These are phyloP conservation scores for Fusarium xyrophilum DNA, from an alignment of 2,329 filamentous ascomycete genomes.

Conservation along the genomic window DNA sequence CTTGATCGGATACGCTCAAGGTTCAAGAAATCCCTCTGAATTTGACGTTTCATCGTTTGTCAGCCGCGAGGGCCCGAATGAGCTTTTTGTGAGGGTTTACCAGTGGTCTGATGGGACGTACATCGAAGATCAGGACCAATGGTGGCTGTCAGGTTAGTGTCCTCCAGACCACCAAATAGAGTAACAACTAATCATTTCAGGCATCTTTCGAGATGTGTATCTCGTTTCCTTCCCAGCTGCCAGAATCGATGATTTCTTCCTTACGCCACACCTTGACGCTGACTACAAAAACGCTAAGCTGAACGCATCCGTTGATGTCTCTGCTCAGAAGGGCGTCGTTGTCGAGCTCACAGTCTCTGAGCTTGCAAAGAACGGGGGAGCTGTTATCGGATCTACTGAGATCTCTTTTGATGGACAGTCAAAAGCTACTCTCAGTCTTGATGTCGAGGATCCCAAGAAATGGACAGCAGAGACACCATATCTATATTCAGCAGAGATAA, in stretches of 20 bases:
- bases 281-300: slow-evolving; percentile 57
- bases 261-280: slow-evolving; percentile 63
- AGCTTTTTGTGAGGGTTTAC: slow-evolving; percentile 70
- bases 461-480: slow-evolving; percentile 74
- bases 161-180: too few species aligned
- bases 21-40: slow-evolving; percentile 71
- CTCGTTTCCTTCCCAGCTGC: slow-evolving; percentile 62
- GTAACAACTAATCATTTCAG: slow-evolving; percentile 46
- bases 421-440: slow-evolving; percentile 52
- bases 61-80: slow-evolving; percentile 53
- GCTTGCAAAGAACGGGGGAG: slow-evolving; percentile 30
- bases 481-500: slow-evolving; percentile 65
- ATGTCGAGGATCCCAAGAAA: slow-evolving; percentile 61
- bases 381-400: slow-evolving; percentile 47
- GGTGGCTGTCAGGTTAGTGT: slow-evolving; percentile 66
- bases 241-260: slow-evolving; percentile 65
- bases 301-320: slow-evolving; percentile 55
- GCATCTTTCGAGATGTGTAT: slow-evolving; percentile 71
- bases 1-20: slow-evolving; percentile 72
- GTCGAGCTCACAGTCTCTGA: slow-evolving; percentile 56
- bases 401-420: slow-evolving; percentile 38
- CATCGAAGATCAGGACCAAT: slow-evolving; percentile 74
- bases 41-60: slow-evolving; percentile 68
- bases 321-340: slow-evolving; percentile 44
- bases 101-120: slow-evolving; percentile 74